These are phyloP conservation scores for Gracilaria domingensis DNA, from an alignment of 23 red algal species.

Conservation along the genomic window DNA sequence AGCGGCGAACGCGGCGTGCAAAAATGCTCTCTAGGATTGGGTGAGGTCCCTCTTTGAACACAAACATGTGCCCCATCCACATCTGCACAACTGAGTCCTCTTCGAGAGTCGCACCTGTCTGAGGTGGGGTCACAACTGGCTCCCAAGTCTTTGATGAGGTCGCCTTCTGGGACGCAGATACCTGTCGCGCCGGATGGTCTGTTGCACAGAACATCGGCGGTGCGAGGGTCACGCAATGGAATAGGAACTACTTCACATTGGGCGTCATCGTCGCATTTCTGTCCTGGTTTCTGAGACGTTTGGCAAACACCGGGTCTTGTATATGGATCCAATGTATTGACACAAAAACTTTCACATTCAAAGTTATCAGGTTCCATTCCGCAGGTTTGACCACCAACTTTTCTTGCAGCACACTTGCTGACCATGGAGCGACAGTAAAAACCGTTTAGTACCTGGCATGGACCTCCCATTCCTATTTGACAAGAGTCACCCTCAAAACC, in stretches of 20 bases:
- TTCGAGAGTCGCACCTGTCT: slow-evolving; percentile 11
- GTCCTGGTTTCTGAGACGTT: neutral
- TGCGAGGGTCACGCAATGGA: neutral
- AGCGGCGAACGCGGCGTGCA: slow-evolving; percentile 19
- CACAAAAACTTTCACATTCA: slow-evolving; percentile 24
- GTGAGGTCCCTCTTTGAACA: neutral
- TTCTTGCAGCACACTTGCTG: neutral
- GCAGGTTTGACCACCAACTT: neutral
- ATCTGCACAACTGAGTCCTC: slow-evolving; percentile 11
- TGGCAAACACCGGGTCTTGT: neutral
- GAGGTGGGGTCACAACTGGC: neutral
- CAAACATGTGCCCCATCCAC: neutral
- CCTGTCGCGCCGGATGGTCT: neutral
- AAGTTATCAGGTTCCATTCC: neutral
- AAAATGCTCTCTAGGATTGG: neutral
- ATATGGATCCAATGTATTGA: neutral
- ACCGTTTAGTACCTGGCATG: neutral
- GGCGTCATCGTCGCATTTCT: neutral
- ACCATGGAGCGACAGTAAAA: neutral
- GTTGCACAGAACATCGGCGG: neutral
- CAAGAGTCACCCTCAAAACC: neutral
- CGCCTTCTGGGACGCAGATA: neutral
- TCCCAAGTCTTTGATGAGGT: slow-evolving; percentile 1
- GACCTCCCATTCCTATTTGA: neutral
- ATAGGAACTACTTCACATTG: neutral